A percentile compares a stretch with the other conserved stretches of the same genome.
These are phyloP conservation scores for Ogataea hybrid DNA, from an alignment of 1,139 yeast genomes.

Conservation along the genomic window DNA sequence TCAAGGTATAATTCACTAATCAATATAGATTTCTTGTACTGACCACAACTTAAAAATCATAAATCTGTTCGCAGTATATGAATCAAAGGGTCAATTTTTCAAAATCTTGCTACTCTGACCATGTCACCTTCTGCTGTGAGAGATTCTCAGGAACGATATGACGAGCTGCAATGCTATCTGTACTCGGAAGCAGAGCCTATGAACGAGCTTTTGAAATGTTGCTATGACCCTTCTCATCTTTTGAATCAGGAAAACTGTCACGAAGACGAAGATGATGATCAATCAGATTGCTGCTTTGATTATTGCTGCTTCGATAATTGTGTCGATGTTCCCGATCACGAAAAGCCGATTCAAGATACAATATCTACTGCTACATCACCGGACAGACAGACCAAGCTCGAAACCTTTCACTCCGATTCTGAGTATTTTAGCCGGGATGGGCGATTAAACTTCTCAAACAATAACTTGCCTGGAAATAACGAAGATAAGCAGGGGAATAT, in stretches of 20 bases:
- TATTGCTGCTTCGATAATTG: conserved; percentile 24
- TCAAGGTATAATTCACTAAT: conserved; percentile 4
- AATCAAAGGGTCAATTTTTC: neutral
- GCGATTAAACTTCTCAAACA: neutral
- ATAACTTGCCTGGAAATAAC: neutral
- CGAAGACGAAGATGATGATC: conserved; percentile 3
- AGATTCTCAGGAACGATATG: conserved; percentile 11
- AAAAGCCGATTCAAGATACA: neutral
- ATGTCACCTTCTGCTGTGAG: conserved; percentile 1
- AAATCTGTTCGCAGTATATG: neutral
- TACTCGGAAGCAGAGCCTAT: conserved; percentile 17
- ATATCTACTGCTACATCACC: neutral
- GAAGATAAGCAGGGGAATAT: neutral
- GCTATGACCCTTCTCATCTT: conserved; percentile 30
- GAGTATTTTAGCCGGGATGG: neutral
- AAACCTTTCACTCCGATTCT: neutral
- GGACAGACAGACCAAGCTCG: neutral
- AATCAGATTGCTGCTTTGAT: conserved; percentile 22
- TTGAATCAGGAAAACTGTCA: conserved; percentile 6
- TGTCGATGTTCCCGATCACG: conserved; percentile 1
- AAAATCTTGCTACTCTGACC: neutral
- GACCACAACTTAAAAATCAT: neutral
- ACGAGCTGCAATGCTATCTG: conserved; percentile 7
- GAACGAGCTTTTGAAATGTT: conserved; percentile 28
- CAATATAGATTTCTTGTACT: neutral